Evolutionary conservation across 768 basidiomycete species (phyloP).

Genomic region (Rhizopogon salebrosus): DNA sequence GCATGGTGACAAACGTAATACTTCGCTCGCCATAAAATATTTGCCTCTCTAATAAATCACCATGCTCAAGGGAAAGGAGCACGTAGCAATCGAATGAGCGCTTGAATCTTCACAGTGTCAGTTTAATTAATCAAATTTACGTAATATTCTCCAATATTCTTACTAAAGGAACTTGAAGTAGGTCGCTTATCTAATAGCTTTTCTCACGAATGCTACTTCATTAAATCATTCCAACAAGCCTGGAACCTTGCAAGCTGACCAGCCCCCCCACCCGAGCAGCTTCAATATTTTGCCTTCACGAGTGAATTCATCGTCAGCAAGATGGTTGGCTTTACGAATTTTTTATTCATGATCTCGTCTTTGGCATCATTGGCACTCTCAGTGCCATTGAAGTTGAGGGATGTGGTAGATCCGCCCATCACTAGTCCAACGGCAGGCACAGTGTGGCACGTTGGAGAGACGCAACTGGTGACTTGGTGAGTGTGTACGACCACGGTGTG

Average conservation of each 20-base stretch:
- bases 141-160: too few relatives aligned
- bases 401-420: constrained; percentile 46
- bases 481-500: constrained; percentile 17
- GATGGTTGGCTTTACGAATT: constrained; percentile 15
- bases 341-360: constrained; percentile 17
- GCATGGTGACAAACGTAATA: too few relatives aligned
- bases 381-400: constrained; percentile 31
- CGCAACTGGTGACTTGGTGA: constrained; percentile 48
- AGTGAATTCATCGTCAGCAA: neutral
- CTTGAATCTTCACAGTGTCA: too few relatives aligned
- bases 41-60: too few relatives aligned
- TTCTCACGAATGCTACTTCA: neutral
- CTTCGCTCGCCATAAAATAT: too few relatives aligned
- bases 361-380: constrained; percentile 19
- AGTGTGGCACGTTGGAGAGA: constrained; percentile 41
- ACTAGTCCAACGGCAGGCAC: constrained; percentile 35
- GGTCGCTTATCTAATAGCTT: neutral
- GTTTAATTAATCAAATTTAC: too few relatives aligned
- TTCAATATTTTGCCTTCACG: neutral
- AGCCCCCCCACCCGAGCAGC: neutral
- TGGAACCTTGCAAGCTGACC: neutral
- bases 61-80: too few relatives aligned
- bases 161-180: too few relatives aligned
- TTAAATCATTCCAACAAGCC: neutral
- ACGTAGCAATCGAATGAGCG: too few relatives aligned